phyloP scores from a whole-genome alignment of 75 land plant genomes.

The Ceratopteris richardii region DNA sequence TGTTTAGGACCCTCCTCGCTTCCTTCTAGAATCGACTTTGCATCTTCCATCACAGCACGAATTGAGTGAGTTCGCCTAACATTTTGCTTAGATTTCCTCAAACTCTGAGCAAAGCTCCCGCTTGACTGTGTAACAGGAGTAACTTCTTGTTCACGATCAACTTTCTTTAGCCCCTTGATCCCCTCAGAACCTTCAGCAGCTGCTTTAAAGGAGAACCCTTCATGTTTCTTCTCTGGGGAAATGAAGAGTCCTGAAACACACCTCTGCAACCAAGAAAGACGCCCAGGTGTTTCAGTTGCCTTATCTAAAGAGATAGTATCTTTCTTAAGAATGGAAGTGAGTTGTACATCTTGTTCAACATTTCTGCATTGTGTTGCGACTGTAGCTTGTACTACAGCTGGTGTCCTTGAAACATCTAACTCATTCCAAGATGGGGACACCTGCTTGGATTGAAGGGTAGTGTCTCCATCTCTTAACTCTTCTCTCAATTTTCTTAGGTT shows the following conservation, averaged over 20 bases:
- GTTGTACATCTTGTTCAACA: slow-evolving; percentile 3
- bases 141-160: not conserved
- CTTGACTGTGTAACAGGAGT: too few species aligned
- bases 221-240: slow-evolving; percentile 31
- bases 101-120: not conserved
- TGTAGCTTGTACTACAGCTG: slow-evolving; percentile 6
- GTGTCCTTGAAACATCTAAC: not conserved
- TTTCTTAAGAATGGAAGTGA: not conserved
- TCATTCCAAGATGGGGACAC: slow-evolving; percentile 1
- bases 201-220: slow-evolving; percentile 2
- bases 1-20: slow-evolving; percentile 3
- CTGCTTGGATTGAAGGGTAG: not conserved
- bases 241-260: slow-evolving; percentile 51
- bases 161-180: not conserved
- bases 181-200: not conserved
- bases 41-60: slow-evolving; percentile 58
- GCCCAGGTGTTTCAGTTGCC: slow-evolving; percentile 26
- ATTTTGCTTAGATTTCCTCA: not conserved
- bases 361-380: slow-evolving; percentile 10
- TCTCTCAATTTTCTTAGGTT: slow-evolving; percentile 24
- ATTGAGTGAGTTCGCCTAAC: slow-evolving; percentile 52
- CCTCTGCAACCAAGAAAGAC: slow-evolving; percentile 48
- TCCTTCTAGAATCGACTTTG: slow-evolving; percentile 32
- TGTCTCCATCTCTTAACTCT: slow-evolving; percentile 8
- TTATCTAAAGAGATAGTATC: not conserved